phyloP scores from a whole-genome alignment of 163 green algal genomes.

The Volvox carteri region DNA sequence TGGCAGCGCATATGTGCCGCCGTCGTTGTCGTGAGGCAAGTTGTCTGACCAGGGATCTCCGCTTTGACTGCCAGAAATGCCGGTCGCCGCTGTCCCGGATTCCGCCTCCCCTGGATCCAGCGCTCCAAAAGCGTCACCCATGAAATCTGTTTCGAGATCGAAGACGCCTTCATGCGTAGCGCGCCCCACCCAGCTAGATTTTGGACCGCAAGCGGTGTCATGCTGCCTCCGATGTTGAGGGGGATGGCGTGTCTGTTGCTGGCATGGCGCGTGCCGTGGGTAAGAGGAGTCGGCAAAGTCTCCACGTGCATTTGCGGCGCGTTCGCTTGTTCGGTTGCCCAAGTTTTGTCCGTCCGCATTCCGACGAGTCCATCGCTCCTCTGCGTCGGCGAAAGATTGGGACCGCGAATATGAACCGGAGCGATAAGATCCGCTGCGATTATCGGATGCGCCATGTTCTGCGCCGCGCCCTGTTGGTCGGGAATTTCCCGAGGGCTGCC shows the following conservation, averaged over 20 bases:
- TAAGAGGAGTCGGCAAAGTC: neutral
- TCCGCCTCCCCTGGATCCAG: neutral
- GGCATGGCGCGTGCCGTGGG: neutral
- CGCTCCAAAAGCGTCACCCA: conserved; percentile 11
- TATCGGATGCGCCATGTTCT: neutral
- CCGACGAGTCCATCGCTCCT: neutral
- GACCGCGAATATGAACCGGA: neutral
- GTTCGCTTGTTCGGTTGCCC: too few species aligned
- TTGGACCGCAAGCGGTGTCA: neutral
- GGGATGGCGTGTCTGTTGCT: neutral
- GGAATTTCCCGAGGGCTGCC: neutral
- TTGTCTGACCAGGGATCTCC: neutral
- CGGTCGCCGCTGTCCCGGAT: neutral
- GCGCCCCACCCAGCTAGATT: neutral
- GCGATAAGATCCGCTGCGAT: neutral
- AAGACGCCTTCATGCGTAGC: neutral
- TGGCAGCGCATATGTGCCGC: neutral
- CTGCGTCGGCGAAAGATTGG: neutral
- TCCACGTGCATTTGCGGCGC: neutral
- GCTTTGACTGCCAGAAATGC: neutral
- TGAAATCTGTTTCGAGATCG: conserved; percentile 10
- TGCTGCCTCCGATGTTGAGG: neutral
- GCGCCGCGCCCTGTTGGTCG: neutral
- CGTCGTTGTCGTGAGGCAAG: neutral
- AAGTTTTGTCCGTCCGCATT: too few species aligned